phyloP scores from a whole-genome alignment of 306 rosid genomes.

The Quercus berberidifolia region DNA sequence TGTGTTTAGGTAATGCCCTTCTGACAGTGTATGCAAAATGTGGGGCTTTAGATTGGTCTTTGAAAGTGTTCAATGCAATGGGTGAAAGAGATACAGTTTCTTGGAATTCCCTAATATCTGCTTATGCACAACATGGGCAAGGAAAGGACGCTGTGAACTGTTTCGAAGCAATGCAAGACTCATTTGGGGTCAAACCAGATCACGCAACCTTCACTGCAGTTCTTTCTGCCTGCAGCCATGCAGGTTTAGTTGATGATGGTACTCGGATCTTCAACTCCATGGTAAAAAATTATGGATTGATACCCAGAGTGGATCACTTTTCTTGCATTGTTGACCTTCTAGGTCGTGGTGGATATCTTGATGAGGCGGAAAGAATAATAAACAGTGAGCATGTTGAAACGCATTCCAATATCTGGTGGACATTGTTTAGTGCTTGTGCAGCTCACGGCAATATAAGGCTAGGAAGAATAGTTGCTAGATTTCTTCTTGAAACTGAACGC shows the following conservation, averaged over 20 bases:
- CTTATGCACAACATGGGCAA: slow-evolving; percentile 69
- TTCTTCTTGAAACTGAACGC: slow-evolving; percentile 56
- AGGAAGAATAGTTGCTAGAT: slow-evolving; percentile 56
- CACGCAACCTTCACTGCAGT: slow-evolving; percentile 65
- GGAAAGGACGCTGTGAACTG: slow-evolving; percentile 61
- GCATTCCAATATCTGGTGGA: slow-evolving; percentile 68
- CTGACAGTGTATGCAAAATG: slow-evolving; percentile 73
- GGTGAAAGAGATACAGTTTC: slow-evolving; percentile 55
- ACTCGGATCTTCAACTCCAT: slow-evolving; percentile 47
- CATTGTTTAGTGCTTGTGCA: slow-evolving; percentile 83
- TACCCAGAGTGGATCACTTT: slow-evolving; percentile 63
- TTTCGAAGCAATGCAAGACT: slow-evolving; percentile 58
- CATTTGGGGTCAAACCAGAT: slow-evolving; percentile 52
- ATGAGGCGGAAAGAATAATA: slow-evolving; percentile 62
- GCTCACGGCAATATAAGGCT: slow-evolving; percentile 63
- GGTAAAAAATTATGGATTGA: slow-evolving; percentile 42
- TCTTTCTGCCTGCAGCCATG: slow-evolving; percentile 81
- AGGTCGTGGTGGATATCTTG: slow-evolving; percentile 71
- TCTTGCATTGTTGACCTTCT: slow-evolving; percentile 77
- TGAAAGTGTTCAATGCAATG: slow-evolving; percentile 64
- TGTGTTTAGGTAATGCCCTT: slow-evolving; percentile 54
- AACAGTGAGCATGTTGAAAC: slow-evolving; percentile 42
- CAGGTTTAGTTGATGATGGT: slow-evolving; percentile 67
- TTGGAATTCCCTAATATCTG: slow-evolving; percentile 80
- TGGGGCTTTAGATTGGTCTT: slow-evolving; percentile 52